Evolutionary conservation across 2,329 filamentous ascomycete species (phyloP).

Genomic region (Dothideomycetidae sp.): DNA sequence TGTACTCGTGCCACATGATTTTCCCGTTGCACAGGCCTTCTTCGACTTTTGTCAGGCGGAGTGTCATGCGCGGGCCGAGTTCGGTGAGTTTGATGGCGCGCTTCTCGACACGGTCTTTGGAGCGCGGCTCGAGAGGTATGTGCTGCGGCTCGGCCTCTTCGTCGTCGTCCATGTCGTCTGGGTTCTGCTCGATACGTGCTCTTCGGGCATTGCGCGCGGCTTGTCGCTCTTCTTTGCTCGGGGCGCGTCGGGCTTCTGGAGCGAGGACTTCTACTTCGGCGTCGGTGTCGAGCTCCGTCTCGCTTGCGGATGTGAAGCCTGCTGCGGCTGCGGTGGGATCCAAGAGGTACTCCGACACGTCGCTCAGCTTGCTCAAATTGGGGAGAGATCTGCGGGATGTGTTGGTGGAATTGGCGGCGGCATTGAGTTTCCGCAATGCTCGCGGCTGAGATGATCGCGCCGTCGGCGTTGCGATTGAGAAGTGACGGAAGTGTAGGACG

Average conservation of each 20-base stretch:
- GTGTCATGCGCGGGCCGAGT: conserved; percentile 74
- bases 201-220: conserved; percentile 20
- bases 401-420: conserved; percentile 61
- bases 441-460: conserved; percentile 60
- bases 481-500: conserved; percentile 78
- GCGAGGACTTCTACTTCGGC: conserved; percentile 78
- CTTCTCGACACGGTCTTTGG: conserved; percentile 51
- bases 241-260: conserved; percentile 45
- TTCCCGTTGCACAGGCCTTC: conserved; percentile 82
- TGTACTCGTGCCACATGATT: conserved; percentile 94
- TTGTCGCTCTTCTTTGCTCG: conserved; percentile 39
- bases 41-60: conserved; percentile 89
- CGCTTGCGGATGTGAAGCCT: conserved; percentile 84
- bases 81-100: conserved; percentile 85
- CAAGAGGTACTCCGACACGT: conserved; percentile 89
- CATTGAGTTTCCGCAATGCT: conserved; percentile 67
- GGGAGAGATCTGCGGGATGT: conserved; percentile 48
- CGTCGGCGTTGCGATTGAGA: conserved; percentile 81
- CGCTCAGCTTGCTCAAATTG: conserved; percentile 78
- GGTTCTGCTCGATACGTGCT: conserved; percentile 8
- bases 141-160: conserved; percentile 14
- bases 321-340: conserved; percentile 53
- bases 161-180: conserved; percentile 12
- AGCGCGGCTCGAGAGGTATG: conserved; percentile 23
- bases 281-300: conserved; percentile 86